Evolutionary conservation across 768 basidiomycete genomes (phyloP), one percentile per base, ranked within the genome.

Genomic region (Mycena floridula): DNA sequence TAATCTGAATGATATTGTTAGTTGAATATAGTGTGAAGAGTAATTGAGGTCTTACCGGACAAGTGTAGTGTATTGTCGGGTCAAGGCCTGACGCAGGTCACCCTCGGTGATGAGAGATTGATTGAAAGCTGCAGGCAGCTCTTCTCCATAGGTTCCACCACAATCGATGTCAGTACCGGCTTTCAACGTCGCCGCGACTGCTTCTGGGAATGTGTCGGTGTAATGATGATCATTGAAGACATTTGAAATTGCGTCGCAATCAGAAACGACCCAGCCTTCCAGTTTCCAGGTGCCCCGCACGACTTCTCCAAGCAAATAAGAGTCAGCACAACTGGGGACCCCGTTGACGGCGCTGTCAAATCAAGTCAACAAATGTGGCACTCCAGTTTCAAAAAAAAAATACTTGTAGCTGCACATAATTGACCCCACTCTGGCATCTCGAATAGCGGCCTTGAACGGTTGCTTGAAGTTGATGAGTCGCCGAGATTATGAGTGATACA

Each of bases 381-480:
- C n/a, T n/a, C n/a, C n/a, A n/a, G n/a, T n/a, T n/a, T n/a, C n/a
- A n/a, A n/a, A n/a, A n/a, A n/a, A n/a, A n/a, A n/a, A n/a, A n/a
- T n/a, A n/a, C 48, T 80, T 81, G 54, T 80, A 81, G 49, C 72
- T 74, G 64, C 78, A 81, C 78, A 80, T 80, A 26, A 79, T 64
- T n/a, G 73, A 73, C 2, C 67, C 74, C 26, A 76, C 78, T 51
- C 76, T 75, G 8, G 77, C 78, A 49, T 81, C 79, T 28, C 77
- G 66, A n/a, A 77, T 77, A 52, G 78, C 79, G 40, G 61, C 67
- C 54, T 78, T 74, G 72, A 79, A 81, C 3, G 75, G 57, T 0
- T 72, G 76, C 5, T n/a, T n/a, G n/a, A n/a, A n/a, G n/a, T n/a
- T n/a, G n/a, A n/a, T n/a, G n/a, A n/a, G n/a, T n/a, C n/a, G n/a